Base-by-base conservation (phyloP, 1,139 yeast species). In the Protomyces gravidus region DNA sequence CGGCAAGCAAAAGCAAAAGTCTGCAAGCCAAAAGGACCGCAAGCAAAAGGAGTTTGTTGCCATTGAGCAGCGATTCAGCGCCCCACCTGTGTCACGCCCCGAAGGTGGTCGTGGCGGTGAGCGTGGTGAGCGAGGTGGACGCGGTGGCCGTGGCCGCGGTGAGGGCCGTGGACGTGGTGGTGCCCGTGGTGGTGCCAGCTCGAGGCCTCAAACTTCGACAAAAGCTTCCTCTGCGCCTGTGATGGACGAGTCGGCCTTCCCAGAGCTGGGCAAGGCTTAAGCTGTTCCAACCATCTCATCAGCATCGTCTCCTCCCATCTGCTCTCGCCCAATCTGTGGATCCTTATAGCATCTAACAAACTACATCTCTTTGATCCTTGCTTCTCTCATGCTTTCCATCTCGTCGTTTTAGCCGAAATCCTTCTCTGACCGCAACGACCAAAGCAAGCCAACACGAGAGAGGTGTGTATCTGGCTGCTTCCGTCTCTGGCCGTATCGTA, bases 11-110 rank as follows among this genome's bases (percentile, higher is more conserved):
- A 81, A 81, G 76, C 65, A 75, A 71, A 73, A 72, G 71, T 62
- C 67, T 55, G 67, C 70, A 53, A 39, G 80, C 74, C 63, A 65
- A 63, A 45, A 50, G 42, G 83, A 83, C 79, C 76, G 80, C 67
- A 78, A 76, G 74, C 85, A 85, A 80, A 84, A 84, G 82, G 78
- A 77, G 69, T 75, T 78, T 68, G 75, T 85, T 69, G 88, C 84
- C 67, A 73, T 84, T 67, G 81, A 82, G 66, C 81, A 86, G 65
- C 71, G 76, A 63, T 83, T 83, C 68, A 79, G 45, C 27, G 51
- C 63, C 2, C 57, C 65, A 23, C 30, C 50, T n/a, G 55, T 19
- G 11, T 19, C 19, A 45, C 33, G 30, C 6, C 9, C 30, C 21
- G 19, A 26, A 46, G 58, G 58, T 23, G 58, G 48, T 33, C 58